A percentile compares a stretch with the other conserved stretches of the same genome.
Evolutionary conservation across 116 monocot species (phyloP).

Genomic region (Iris pallida): DNA sequence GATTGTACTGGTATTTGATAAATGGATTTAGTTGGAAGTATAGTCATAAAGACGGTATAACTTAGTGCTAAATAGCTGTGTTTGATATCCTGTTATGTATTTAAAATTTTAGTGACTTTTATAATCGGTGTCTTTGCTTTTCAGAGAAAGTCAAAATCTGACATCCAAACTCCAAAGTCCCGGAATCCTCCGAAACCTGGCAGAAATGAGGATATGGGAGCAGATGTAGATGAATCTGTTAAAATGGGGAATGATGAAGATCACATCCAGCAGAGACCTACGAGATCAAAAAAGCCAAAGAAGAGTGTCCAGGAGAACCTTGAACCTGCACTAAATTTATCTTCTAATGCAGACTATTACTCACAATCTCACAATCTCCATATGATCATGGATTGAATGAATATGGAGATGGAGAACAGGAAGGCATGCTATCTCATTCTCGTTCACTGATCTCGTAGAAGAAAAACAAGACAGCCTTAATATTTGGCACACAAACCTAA

Average conservation of each 20-base stretch:
- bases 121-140: neutral
- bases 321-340: conserved; percentile 13
- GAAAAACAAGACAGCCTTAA: too few relatives aligned
- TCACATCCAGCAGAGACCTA: conserved; percentile 28
- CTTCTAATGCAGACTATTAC: neutral
- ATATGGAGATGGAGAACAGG: neutral
- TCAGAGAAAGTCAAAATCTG: conserved; percentile 61
- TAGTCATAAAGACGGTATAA: too few relatives aligned
- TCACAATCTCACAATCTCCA: neutral
- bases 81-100: too few relatives aligned
- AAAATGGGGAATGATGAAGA: conserved; percentile 25
- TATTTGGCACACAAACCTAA: too few relatives aligned
- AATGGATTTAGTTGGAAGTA: too few relatives aligned
- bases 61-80: too few relatives aligned
- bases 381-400: neutral
- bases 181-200: conserved; percentile 26
- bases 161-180: conserved; percentile 25
- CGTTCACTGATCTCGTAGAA: too few relatives aligned
- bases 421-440: neutral
- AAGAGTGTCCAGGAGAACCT: conserved; percentile 49
- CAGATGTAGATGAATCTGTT: conserved; percentile 28
- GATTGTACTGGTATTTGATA: too few relatives aligned
- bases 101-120: too few relatives aligned
- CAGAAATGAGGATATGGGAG: conserved; percentile 8
- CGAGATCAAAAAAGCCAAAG: conserved; percentile 39